phyloP scores from a whole-genome alignment of 257 asterid genomes.

The Nicotiana tabacum region DNA sequence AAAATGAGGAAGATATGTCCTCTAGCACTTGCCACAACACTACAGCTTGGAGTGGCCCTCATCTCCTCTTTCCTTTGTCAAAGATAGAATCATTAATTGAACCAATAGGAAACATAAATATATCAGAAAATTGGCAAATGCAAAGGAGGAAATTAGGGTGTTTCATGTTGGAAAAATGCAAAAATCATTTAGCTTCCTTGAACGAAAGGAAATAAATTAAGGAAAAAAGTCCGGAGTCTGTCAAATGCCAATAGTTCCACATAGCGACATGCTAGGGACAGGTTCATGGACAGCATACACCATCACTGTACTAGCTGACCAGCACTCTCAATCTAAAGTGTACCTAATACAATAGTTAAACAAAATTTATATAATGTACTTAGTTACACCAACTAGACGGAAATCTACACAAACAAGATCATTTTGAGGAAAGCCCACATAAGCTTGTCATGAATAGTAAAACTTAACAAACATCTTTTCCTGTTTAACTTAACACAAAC shows the following conservation, averaged over 20 bases:
- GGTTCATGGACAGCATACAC: not conserved
- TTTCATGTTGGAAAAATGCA: not conserved
- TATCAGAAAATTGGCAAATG: not conserved
- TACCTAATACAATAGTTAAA: not conserved
- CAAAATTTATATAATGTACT: not conserved
- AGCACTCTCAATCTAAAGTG: not conserved
- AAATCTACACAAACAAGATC: not conserved
- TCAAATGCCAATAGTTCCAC: not conserved
- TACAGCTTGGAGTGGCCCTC: not conserved
- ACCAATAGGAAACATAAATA: not conserved
- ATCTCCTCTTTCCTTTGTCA: not conserved
- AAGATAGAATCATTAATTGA: not conserved
- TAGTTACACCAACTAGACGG: not conserved
- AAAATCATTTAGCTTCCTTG: not conserved
- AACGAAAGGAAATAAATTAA: not conserved
- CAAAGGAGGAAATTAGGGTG: not conserved
- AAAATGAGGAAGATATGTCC: not conserved
- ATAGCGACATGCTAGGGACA: not conserved
- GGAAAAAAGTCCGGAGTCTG: not conserved
- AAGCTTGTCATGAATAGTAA: not conserved
- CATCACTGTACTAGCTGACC: not conserved
- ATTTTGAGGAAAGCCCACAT: not conserved
- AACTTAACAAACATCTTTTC: not conserved
- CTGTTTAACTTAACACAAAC: not conserved
- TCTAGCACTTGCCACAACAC: not conserved